Base-by-base conservation (phyloP, 768 basidiomycete species). In the Boletus patriciae region DNA sequence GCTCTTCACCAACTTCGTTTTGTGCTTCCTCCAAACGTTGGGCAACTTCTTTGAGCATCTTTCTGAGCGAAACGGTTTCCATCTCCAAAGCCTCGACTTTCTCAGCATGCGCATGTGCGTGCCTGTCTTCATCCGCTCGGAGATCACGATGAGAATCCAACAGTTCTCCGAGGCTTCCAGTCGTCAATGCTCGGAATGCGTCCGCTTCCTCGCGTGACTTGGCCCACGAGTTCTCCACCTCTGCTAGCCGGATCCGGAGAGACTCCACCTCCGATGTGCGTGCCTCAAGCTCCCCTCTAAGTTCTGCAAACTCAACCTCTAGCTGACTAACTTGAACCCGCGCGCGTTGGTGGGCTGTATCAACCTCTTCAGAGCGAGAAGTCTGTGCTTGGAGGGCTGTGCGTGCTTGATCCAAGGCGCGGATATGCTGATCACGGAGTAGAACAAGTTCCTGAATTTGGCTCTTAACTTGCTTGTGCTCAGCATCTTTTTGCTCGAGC, bases 151-250 rank as follows among this genome's bases (percentile, higher is more conserved):
- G 94, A 3, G 89, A 86, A 68, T 95, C 92, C 45, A 97, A 77
- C 19, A 97, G 78, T 68, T 95, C 85, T 23, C 93, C 94, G 3
- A 97, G 81, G 65, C 87, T 83, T 46, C 87, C 85, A 3, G 92
- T 96, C 3, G 94, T 94, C 50, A 94, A 76, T 21, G 90, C 88
- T 52, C 94, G 80, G 71, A 94, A 86, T 2, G 89, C 85, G 70
- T 97, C 95, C 3, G 94, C 92, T 76, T 98, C 94, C 74, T 95
- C 90, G 15, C 94, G 85, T 42, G 93, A 92, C 71, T 93, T 90
- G 25, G 90, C 83, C 87, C 94, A 97, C 10, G 89, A 85, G 67
- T 90, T 93, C 74, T 97, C 95, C 42, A 88, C 86, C 52, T 95
- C 92, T 25, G 82, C 77, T 42, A 95, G 74, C 52, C 88, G 79